These are phyloP conservation scores for Ceratocystis lukuohia DNA, from an alignment of 2,329 filamentous ascomycete species.

Conservation along the genomic window DNA sequence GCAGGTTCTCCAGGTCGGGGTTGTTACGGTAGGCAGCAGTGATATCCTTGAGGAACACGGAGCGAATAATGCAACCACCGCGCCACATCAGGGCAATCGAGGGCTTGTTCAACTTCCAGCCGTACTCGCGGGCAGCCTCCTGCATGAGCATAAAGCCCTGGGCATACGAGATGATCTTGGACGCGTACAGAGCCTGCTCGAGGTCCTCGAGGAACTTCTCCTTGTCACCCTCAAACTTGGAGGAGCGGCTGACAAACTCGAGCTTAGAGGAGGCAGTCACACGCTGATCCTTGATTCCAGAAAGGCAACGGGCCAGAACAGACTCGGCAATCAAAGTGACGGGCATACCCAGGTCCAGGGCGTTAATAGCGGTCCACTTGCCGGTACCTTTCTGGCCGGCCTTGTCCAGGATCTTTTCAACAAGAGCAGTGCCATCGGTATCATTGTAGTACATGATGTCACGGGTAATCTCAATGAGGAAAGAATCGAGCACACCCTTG, in stretches of 20 bases:
- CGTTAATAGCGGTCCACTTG: conserved; percentile 99
- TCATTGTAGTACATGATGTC: conserved; percentile 99
- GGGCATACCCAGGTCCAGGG: conserved; percentile 94
- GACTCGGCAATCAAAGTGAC: conserved; percentile 96
- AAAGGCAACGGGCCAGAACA: conserved; percentile 88
- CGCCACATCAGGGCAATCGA: conserved; percentile 99
- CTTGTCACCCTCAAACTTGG: conserved; percentile 75
- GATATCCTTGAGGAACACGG: conserved; percentile 99
- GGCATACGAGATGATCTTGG: conserved; percentile 99
- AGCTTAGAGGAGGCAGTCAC: conserved; percentile 66
- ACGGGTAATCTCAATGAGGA: conserved; percentile 97
- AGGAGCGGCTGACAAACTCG: conserved; percentile 55
- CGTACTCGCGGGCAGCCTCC: conserved; percentile 89
- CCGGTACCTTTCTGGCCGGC: conserved; percentile 98
- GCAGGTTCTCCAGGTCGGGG: conserved; percentile 90
- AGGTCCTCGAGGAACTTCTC: conserved; percentile 90
- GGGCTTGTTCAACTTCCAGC: conserved; percentile 99
- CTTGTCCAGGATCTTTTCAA: conserved; percentile 98
- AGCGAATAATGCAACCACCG: conserved; percentile 98
- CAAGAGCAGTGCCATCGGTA: conserved; percentile 74
- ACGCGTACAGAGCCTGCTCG: conserved; percentile 96
- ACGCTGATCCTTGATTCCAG: conserved; percentile 89
- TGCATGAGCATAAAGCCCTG: conserved; percentile 99
- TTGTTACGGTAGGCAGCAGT: conserved; percentile 90
- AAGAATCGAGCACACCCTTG: conserved; percentile 94